Base-by-base conservation (phyloP, 768 basidiomycete genomes). In the Galerina sulciceps region DNA sequence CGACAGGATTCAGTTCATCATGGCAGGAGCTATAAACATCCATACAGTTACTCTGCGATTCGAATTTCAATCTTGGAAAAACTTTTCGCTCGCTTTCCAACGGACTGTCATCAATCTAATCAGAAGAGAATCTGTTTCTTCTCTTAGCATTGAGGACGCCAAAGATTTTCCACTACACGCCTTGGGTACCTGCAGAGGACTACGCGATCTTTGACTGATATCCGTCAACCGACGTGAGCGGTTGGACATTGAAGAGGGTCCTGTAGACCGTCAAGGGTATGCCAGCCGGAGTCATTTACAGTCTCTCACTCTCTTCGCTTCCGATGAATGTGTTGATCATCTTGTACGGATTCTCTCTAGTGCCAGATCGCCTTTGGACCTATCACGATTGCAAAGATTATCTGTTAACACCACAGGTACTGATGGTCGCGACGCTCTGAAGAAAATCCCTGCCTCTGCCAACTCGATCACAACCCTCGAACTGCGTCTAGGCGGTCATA, bases 31-130 rank as follows among this genome's bases (percentile, higher is more conserved):
- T 18, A 17, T 18, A 17, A 52, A 59, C 34, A 54, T 50, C 8
- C 49, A 63, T 10, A 31, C 13, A 36, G 51, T 63, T 22, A 59
- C 54, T 13, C 58, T 63, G 10, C 58, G 62, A 43, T 63, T 63
- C 44, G 62, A 63, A 50, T 59, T 47, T 34, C 62, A 63, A 37
- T 36, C 49, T 15, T 63, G 62, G 62, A 15, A 34, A 20, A 41
- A 43, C 6, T 59, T 63, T 37, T 63, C 62, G 8, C 35, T 51
- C 3, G 22, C 54, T 4, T 63, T 63, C 17, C 62, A 42, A 36
- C 18, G 20, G 5, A 17, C 31, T 23, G 34, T 63, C 20, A 6
- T 57, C 23, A 37, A 57, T 1, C n/a, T 57, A 3, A 8, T 63
- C 9, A 40, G 44, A 38, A 43, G 62, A 46, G 49, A 45, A 10